A percentile compares a stretch with the other conserved stretches of the same genome.
Evolutionary conservation across 768 basidiomycete species (phyloP).

Genomic region (Boletus patriciae): DNA sequence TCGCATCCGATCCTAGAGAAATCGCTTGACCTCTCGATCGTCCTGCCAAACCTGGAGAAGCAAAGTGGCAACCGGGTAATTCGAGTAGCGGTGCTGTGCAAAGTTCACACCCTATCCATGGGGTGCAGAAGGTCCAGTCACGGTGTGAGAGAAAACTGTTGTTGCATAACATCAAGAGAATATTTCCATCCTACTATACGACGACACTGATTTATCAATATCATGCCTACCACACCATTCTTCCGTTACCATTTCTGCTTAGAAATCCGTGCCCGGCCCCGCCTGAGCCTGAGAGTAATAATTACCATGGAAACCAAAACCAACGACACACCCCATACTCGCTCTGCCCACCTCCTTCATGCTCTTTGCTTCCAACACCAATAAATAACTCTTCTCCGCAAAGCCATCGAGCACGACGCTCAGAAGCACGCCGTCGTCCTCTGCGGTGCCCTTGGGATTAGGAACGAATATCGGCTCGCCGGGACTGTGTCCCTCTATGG

Average conservation of each 20-base stretch:
- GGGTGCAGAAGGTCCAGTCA: neutral
- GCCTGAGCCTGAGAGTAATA: constrained; percentile 12
- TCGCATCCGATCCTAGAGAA: neutral
- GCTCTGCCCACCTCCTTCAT: constrained; percentile 40
- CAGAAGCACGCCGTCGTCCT: constrained; percentile 40
- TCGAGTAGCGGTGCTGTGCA: too few relatives aligned
- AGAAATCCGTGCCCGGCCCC: constrained; percentile 24
- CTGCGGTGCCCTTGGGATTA: constrained; percentile 27
- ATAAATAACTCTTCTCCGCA: constrained; percentile 33
- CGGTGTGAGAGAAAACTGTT: neutral
- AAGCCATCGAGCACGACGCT: constrained; percentile 38
- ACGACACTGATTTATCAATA: neutral
- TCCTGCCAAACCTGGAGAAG: neutral
- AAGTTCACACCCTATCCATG: neutral
- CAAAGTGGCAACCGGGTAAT: neutral
- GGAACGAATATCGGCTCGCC: constrained; percentile 41
- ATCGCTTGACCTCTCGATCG: too few relatives aligned
- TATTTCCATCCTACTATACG: constrained; percentile 3
- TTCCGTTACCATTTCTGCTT: neutral
- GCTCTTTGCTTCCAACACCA: constrained; percentile 37
- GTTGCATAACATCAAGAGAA: neutral
- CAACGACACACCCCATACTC: constrained; percentile 32
- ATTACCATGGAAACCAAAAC: constrained; percentile 40
- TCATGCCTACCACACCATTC: neutral
- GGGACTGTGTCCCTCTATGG: constrained; percentile 29